Base-by-base conservation (phyloP, 768 basidiomycete species). In the Tricholoma matsutake region DNA sequence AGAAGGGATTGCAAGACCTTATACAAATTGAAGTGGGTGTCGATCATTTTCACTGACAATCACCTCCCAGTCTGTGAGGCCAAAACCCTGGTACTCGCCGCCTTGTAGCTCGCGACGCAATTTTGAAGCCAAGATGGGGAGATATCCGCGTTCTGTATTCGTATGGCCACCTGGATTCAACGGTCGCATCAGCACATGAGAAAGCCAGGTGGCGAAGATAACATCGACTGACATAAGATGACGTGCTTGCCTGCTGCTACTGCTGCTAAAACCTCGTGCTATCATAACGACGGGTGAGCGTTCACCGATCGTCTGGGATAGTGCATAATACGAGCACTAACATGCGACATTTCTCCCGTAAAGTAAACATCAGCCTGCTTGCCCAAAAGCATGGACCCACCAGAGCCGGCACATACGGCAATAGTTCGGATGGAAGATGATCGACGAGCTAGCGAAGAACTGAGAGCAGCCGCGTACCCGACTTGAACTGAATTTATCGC, bases 301-400 rank as follows among this genome's bases (percentile, higher is more conserved):
- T 49, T 49, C 9, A 25, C 22, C 22, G 6, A 20, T 45, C 20
- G 2, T 8, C 6, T 8, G 20, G 22, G 0, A 45, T 4, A 4
- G 1, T 8, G 13, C n/a, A 8, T 5, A 7, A 18, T 18, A 18
- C 4, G 6, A 29, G 1, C 6, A 73, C 85, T 56, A 73, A 94
- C 92, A 74, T 96, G 95, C 18, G 83, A 72, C 91, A 96, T 92
- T 77, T 98, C 96, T 6, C 96, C 96, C 1, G 96, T 98, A 67
- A 95, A 81, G 72, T 91, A 94, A 20, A 95, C 83, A 72, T 97
- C 95, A 32, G 94, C 95, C 49, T 84, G 75, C 45, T 84, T 79
- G 53, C 84, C 88, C 22, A 80, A 73, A 51, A 98, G 82, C 72
- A 96, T 79, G 47, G 88, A 88, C 1, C 85, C 90, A 52, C 96